These are phyloP conservation scores for Astragalus membranaceus DNA, from an alignment of 306 rosid genomes.

Conservation along the genomic window DNA sequence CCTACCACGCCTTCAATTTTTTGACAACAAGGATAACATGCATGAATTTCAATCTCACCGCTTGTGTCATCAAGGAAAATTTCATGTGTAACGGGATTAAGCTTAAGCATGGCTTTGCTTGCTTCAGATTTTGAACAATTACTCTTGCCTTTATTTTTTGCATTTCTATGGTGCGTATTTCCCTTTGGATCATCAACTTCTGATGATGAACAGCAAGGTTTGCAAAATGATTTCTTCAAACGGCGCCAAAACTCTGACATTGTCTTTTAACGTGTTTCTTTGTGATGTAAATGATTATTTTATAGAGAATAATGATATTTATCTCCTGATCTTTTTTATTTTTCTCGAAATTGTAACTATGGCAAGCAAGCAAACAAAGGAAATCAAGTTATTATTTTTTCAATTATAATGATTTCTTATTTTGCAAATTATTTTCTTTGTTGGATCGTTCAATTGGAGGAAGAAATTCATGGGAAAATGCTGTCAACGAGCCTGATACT, in stretches of 20 bases:
- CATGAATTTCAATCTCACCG: not conserved
- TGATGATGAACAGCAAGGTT: constrained; percentile 20
- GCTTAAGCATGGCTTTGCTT: not conserved
- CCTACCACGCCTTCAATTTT: not conserved
- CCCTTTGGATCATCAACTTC: constrained; percentile 40
- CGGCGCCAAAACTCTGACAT: constrained; percentile 35
- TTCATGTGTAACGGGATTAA: constrained; percentile 19
- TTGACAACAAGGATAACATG: constrained; percentile 3
- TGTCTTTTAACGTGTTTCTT: not conserved
- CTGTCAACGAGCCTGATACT: not conserved
- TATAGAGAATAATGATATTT: not conserved
- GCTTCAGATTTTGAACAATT: not conserved
- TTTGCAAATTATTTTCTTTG: constrained; percentile 4
- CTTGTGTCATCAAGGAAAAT: constrained; percentile 13
- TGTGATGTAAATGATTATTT: not conserved
- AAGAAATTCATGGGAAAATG: not conserved
- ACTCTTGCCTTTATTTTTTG: not conserved
- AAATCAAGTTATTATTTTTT: not conserved
- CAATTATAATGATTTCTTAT: not conserved
- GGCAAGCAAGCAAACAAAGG: constrained; percentile 6
- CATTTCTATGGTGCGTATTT: not conserved
- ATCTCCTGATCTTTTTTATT: too few species aligned
- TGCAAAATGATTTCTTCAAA: constrained; percentile 46
- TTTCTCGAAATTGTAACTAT: too few species aligned
- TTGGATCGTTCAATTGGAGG: not conserved